Base-by-base conservation (phyloP, 2,329 filamentous ascomycete species). In the Teratosphaeria gauchensis region DNA sequence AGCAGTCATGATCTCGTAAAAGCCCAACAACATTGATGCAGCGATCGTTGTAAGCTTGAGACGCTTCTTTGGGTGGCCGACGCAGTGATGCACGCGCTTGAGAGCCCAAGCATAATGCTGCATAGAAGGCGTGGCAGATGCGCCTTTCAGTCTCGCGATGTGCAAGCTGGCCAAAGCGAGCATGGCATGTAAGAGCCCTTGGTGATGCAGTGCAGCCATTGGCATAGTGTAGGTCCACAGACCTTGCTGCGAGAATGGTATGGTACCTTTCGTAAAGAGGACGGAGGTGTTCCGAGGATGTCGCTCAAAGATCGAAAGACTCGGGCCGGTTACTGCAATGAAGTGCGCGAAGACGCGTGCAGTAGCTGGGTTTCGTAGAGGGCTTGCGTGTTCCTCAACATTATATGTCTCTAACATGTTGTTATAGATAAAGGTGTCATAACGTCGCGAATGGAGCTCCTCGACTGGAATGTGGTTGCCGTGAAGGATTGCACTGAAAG, bases 1-100 rank as follows among this genome's bases (percentile, higher is more conserved):
- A 24, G 91, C 92, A 38, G 88, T 88, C 86, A 92, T 94, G 19
- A 96, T 89, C 72, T 97, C 94, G 68, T 95, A 97, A 71, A 91
- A 97, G 0, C 86, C 90, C 7, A 99, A 80, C 7, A 97, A 77
- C 38, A 96, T 78, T 0, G 90, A 91, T 1, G 92, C 91, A 7
- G 92, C 92, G n/a, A 97, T 77, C 0, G 91, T 96, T 1, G 89
- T 85, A 8, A 90, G 83, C 58, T 90, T 85, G 8, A 86, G 84
- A 56, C 91, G 84, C 66, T 85, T 84, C 53, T 79, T 80, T 0
- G 84, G 78, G 30, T 88, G 82, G 53, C 84, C 83, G 31, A 97
- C 87, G 54, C 88, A 88, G 64, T 84, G 85, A 6, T 89, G 87
- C 16, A 96, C 82, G 48, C 89, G 80, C 62, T 91, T 86, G 53